These are phyloP conservation scores for Micractinium conductrix DNA, from an alignment of 139 green algal genomes.

Conservation along the genomic window DNA sequence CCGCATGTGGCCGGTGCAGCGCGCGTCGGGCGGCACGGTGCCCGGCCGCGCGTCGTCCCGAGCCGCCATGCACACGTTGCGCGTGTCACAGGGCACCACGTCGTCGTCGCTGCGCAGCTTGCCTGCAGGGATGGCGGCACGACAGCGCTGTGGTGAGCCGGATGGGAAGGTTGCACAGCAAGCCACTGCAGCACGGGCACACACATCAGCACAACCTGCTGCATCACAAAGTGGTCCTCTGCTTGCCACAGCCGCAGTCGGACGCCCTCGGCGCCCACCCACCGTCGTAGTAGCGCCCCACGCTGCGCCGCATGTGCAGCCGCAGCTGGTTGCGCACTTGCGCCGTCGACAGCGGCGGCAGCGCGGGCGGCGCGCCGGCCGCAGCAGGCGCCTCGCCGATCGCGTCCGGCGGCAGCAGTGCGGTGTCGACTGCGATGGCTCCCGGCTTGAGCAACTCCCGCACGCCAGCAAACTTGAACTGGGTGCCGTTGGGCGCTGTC, in stretches of 20 bases:
- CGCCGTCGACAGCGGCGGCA: conserved; percentile 23
- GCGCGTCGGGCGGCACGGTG: conserved; percentile 34
- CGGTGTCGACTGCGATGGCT: conserved; percentile 28
- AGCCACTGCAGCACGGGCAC: too few relatives aligned
- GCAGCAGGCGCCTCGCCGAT: not conserved
- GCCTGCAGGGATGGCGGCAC: conserved; percentile 79
- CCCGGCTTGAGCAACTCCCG: conserved; percentile 37
- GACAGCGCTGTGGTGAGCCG: conserved; percentile 49
- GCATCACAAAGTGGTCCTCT: too few relatives aligned
- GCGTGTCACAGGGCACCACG: conserved; percentile 52
- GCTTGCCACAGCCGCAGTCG: too few relatives aligned
- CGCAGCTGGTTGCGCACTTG: conserved; percentile 82
- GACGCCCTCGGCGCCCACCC: too few relatives aligned
- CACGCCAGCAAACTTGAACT: conserved; percentile 70
- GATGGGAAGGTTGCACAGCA: too few relatives aligned
- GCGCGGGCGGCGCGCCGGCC: not conserved
- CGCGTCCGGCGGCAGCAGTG: conserved; percentile 42
- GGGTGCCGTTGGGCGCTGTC: conserved; percentile 42
- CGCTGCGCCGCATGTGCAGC: conserved; percentile 44
- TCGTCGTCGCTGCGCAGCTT: conserved; percentile 77
- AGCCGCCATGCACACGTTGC: conserved; percentile 56
- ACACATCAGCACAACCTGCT: too few relatives aligned
- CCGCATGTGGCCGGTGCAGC: conserved; percentile 47
- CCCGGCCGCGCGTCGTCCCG: conserved; percentile 12
- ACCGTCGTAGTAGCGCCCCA: too few relatives aligned